Percentiles rank a stretch among this genome's conserved stretches.
Conservation (phyloP, 1,139 yeast genomes). For the Candida sp. region DNA sequence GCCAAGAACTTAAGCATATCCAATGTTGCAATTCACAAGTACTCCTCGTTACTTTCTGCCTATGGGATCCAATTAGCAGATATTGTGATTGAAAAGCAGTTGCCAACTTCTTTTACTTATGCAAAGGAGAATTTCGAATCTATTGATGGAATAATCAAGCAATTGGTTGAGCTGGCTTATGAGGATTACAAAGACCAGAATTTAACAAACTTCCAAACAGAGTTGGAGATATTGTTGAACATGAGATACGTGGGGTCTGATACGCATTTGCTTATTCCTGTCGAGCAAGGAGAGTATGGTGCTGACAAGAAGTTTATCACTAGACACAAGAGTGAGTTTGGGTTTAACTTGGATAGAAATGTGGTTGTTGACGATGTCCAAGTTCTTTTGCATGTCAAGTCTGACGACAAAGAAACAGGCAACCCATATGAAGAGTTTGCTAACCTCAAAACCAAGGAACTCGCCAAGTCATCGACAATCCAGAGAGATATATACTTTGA, state of each 20-base stretch:
- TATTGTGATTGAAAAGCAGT: slow-evolving; percentile 65
- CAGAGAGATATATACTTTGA: slow-evolving; percentile 34
- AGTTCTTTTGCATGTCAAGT: slow-evolving; percentile 45
- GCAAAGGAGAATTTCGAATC: slow-evolving; percentile 17
- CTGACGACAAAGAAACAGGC: slow-evolving; percentile 28
- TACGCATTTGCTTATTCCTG: slow-evolving; percentile 72
- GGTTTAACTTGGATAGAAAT: slow-evolving; percentile 44
- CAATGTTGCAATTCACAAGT: slow-evolving; percentile 45
- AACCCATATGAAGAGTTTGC: slow-evolving; percentile 40
- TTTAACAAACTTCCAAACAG: slow-evolving; percentile 26
- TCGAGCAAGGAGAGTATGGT: slow-evolving; percentile 21
- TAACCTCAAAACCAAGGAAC: slow-evolving; percentile 11
- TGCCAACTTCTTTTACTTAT: slow-evolving; percentile 49
- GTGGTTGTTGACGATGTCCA: slow-evolving; percentile 85
- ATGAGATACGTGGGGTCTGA: slow-evolving; percentile 90
- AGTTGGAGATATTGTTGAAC: slow-evolving; percentile 69
- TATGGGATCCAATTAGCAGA: slow-evolving; percentile 50
- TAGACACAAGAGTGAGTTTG: slow-evolving; percentile 43
- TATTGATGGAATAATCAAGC: slow-evolving; percentile 29
- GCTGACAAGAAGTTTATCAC: slow-evolving; percentile 32
- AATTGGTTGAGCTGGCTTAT: slow-evolving; percentile 28
- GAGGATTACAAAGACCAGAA: slow-evolving; percentile 37
- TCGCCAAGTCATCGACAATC: slow-evolving; percentile 8
- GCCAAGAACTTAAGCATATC: slow-evolving; percentile 44
- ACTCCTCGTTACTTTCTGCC: slow-evolving; percentile 49